Conservation (phyloP, 257 asterid species). For the Plectranthus barbatus region DNA sequence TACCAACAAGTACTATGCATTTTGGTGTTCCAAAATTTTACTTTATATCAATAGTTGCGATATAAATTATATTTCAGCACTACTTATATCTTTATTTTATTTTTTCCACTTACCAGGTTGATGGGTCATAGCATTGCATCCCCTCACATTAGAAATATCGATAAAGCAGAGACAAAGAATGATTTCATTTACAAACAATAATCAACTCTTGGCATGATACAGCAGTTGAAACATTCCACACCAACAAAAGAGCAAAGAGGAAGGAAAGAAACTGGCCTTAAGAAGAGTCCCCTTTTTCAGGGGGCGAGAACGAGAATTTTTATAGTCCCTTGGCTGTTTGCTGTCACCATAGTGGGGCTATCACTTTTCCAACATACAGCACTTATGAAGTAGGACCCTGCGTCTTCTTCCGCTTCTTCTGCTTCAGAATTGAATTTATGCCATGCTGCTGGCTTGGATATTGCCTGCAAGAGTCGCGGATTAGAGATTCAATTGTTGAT, state of each 20-base stretch:
- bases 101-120: not conserved
- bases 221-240: not conserved
- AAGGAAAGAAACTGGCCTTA: not conserved
- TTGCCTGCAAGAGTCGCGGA: constrained; percentile 34
- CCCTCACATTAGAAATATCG: not conserved
- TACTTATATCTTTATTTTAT: not conserved
- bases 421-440: constrained; percentile 54
- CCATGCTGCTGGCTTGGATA: constrained; percentile 71
- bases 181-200: constrained; percentile 4
- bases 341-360: constrained; percentile 65
- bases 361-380: constrained; percentile 94
- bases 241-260: not conserved
- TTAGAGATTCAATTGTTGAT: not conserved
- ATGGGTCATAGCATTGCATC: not conserved
- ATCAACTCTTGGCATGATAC: not conserved
- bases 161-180: not conserved
- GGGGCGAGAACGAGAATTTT: constrained; percentile 77
- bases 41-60: too few species aligned
- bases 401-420: constrained; percentile 45
- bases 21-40: too few species aligned
- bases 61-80: too few species aligned
- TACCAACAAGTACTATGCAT: too few species aligned
- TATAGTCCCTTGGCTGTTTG: constrained; percentile 79
- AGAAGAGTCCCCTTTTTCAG: constrained; percentile 8
- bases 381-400: constrained; percentile 65